Base-by-base conservation (phyloP, 495 filamentous ascomycete genomes). In the Penicillium argentinense region DNA sequence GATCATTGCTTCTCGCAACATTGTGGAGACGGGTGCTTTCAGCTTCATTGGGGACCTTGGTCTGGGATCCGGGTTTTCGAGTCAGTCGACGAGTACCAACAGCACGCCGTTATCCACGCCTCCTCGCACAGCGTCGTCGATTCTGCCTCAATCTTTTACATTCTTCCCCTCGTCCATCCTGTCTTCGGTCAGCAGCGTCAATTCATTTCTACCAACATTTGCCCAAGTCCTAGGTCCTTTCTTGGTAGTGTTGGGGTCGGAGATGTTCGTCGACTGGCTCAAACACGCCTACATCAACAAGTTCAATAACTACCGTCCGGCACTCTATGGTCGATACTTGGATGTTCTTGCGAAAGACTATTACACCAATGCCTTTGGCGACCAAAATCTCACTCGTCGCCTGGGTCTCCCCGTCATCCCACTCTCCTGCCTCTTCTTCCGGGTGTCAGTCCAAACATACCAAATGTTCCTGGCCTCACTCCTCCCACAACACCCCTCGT, bases 221-320 rank as follows among this genome's bases (percentile, higher is more conserved):
- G 91, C 88, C 1, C 89, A 97, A 59, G 85, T 97, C 0, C 74
- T 97, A 19, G 88, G 88, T 0, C 95, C 93, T 0, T 97, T 99
- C 53, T 67, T 97, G 12, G 77, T 99, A 0, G 93, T 97, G 4
- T 78, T 99, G 7, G 91, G 91, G 9, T 93, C 88, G 21, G 93
- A 99, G 68, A 96, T 96, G 87, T 67, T 96, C 1, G 93, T 99
- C 1, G 93, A 99, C 63, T 97, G 88, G 89, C 71, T 96, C 51
- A 99, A 99, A 64, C 93, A 99, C 59, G 88, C 88, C 9, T 99
- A 96, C 63, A 93, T 97, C 64, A 90, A 82, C 50, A 99, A 99
- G 64, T 99, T 99, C 74, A 99, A 99, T 73, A 95, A 93, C 53
- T 87, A 87, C 39, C 88, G 91, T 29, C 95, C 95, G 14, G 84